Evolutionary conservation across 768 basidiomycete species (phyloP).

Genomic region (Agaricus sinodeliciosus): DNA sequence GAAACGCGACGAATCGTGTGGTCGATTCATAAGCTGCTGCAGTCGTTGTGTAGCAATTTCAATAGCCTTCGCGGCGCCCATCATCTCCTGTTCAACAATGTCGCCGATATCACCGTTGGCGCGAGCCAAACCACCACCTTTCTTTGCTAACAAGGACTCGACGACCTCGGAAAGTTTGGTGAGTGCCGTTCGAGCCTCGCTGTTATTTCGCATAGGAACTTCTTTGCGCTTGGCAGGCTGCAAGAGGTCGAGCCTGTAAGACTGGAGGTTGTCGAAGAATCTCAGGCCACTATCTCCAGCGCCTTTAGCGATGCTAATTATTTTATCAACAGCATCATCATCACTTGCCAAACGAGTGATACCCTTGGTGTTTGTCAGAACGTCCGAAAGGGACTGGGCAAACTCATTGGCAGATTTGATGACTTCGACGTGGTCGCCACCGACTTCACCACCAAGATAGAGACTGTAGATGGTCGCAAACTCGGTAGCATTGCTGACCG

Average conservation of each 20-base stretch:
- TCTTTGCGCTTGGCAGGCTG: slow-evolving; percentile 74
- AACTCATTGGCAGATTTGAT: slow-evolving; percentile 97
- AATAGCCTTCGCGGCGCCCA: slow-evolving; percentile 86
- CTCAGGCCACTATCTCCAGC: slow-evolving; percentile 86
- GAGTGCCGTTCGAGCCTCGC: slow-evolving; percentile 76
- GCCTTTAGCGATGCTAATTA: slow-evolving; percentile 74
- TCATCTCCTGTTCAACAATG: slow-evolving; percentile 95
- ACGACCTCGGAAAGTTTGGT: slow-evolving; percentile 82
- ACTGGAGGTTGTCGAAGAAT: slow-evolving; percentile 94
- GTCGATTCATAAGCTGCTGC: slow-evolving; percentile 87
- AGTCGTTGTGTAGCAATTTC: slow-evolving; percentile 87
- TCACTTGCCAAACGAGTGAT: slow-evolving; percentile 88
- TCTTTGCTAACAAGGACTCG: slow-evolving; percentile 82
- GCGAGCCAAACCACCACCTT: slow-evolving; percentile 59
- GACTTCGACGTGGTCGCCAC: slow-evolving; percentile 95
- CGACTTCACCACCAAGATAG: slow-evolving; percentile 77
- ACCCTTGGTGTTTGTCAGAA: slow-evolving; percentile 90
- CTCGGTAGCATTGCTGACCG: slow-evolving; percentile 89
- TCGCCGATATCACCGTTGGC: slow-evolving; percentile 93
- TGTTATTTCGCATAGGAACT: slow-evolving; percentile 84
- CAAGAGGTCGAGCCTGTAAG: slow-evolving; percentile 85
- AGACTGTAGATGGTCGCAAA: slow-evolving; percentile 94
- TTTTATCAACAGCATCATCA: slow-evolving; percentile 89
- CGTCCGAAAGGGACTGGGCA: slow-evolving; percentile 88
- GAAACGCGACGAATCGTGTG: slow-evolving; percentile 81